A percentile compares a stretch with the other conserved stretches of the same genome.
Conservation (phyloP, 1,284 basidiomycete species). For the Psilocybe mexicana region DNA sequence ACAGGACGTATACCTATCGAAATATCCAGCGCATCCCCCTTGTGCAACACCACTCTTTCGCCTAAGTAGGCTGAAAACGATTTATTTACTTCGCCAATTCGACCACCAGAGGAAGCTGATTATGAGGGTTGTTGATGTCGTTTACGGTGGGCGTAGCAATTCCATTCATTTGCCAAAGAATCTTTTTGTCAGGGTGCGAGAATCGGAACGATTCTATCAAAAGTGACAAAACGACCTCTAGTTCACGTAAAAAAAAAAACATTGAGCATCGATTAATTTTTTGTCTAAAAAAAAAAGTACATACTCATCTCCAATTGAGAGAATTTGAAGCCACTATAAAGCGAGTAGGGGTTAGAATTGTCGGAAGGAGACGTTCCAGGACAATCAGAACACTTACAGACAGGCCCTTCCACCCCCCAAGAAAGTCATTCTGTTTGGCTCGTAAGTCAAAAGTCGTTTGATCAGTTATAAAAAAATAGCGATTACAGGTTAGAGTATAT, state of each 20-base stretch:
- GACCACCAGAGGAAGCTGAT: background rate
- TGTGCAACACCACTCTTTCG: too few species aligned
- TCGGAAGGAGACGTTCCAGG: too few species aligned
- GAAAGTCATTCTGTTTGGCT: background rate
- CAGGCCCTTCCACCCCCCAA: constrained; percentile 5
- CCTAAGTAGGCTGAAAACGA: too few species aligned
- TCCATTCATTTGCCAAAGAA: constrained; percentile 22
- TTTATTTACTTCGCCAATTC: too few species aligned
- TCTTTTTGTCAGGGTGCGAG: constrained; percentile 15
- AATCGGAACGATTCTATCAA: constrained; percentile 32
- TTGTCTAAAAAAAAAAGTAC: background rate
- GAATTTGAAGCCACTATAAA: background rate
- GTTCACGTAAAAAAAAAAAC: too few species aligned
- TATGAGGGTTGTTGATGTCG: background rate
- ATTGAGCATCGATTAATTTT: too few species aligned
- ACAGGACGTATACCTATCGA: too few species aligned
- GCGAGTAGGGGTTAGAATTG: background rate
- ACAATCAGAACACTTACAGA: background rate
- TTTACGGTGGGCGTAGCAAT: background rate
- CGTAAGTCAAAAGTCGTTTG: background rate
- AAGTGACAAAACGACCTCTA: constrained; percentile 24
- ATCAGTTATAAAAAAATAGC: constrained; percentile 15
- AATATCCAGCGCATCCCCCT: too few species aligned
- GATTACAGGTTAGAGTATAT: constrained; percentile 35
- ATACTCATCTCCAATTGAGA: background rate